Base-by-base conservation (phyloP, 2,329 filamentous ascomycete species). In the Alternaria viburni region DNA sequence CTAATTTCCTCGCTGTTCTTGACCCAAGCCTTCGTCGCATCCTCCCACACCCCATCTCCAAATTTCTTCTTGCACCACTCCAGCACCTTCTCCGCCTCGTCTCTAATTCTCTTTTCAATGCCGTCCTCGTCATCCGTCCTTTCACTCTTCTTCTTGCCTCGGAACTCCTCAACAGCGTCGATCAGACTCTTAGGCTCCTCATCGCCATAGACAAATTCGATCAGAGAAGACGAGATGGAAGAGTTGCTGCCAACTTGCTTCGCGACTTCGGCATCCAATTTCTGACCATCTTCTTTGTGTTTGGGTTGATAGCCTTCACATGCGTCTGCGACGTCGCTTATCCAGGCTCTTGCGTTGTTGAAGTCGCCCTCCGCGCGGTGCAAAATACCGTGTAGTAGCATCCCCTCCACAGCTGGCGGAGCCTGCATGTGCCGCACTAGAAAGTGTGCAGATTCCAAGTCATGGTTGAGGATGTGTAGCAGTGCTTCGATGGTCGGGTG, bases 361-460 rank as follows among this genome's bases (percentile, higher is more conserved):
- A 83, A 81, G 59, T 86, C 84, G 5, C 84, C 84, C 71, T 86
- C 85, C 25, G 85, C 78, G 1, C 84, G 77, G 61, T 86, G 84
- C 63, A 87, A 69, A 13, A 87, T 82, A 5, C 81, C 81, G 64
- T 86, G 85, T 2, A 86, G 75, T 43, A 83, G 81, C 84, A 87
- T 87, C 15, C 81, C 82, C 64, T 86, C 85, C 44, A 78, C 78
- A 0, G 82, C 82, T 0, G 85, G 84, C 13, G 79, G 70, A 9
- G 81, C 79, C 71, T 85, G 81, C 83, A 86, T 86, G 66, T 87
- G 83, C 1, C 85, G 80, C 23, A 84, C 78, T 1, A 86, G 78
- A 70, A 87, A 86, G 72, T 87, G 85, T 0, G 85, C 85, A 19
- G 77, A 80, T 5, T 83, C 76, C 0, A 86, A 76, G 70, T 87